Conservation (phyloP, 306 rosid genomes). For the Prunus padus region DNA sequence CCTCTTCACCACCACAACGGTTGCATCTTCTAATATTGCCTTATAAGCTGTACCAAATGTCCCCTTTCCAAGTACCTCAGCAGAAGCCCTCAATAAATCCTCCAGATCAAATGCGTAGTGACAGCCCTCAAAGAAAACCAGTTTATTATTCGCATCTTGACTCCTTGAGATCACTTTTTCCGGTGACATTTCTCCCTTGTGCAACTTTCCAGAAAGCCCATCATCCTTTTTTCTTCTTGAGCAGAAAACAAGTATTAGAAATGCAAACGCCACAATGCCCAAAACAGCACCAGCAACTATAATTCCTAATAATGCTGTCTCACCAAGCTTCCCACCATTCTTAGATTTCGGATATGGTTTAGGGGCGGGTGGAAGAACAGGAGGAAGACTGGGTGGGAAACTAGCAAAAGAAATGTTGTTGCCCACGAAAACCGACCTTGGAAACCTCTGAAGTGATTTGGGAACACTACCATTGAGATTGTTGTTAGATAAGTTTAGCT, state of each 20-base stretch:
- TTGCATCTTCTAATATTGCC: constrained; percentile 76
- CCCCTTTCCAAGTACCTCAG: constrained; percentile 91
- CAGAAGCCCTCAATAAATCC: constrained; percentile 90
- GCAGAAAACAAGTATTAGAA: constrained; percentile 52
- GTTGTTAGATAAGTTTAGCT: constrained; percentile 54
- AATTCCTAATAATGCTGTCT: constrained; percentile 53
- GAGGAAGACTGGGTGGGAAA: constrained; percentile 32
- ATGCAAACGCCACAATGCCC: constrained; percentile 50
- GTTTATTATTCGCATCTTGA: constrained; percentile 67
- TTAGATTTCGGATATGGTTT: constrained; percentile 28
- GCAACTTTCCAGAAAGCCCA: constrained; percentile 49
- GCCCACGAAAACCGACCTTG: constrained; percentile 55
- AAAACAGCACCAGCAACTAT: constrained; percentile 50
- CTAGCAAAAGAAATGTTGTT: constrained; percentile 50
- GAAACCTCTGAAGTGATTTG: constrained; percentile 58
- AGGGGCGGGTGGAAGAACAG: constrained; percentile 37
- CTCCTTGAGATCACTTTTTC: constrained; percentile 67
- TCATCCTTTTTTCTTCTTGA: constrained; percentile 45
- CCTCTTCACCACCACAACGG: constrained; percentile 81
- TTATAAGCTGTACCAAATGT: constrained; percentile 84
- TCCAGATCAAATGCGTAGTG: constrained; percentile 84
- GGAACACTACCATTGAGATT: constrained; percentile 60
- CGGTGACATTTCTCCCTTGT: constrained; percentile 79
- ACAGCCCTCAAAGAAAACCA: constrained; percentile 82
- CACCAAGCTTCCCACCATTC: constrained; percentile 48